Evolutionary conservation across 176 grass and related monocot genomes (phyloP).

Genomic region (Aegilops bicornis): DNA sequence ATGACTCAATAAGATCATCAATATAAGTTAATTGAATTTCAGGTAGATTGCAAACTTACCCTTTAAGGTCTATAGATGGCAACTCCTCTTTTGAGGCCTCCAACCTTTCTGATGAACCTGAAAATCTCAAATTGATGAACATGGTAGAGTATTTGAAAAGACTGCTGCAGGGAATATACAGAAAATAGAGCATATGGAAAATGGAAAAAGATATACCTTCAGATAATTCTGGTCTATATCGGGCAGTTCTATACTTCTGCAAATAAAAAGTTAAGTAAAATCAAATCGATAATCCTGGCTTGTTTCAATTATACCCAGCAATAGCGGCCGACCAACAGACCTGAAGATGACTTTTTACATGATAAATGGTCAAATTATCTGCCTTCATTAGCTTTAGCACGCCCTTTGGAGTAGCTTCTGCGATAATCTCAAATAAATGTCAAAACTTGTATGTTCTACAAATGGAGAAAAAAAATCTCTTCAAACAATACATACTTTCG

Average conservation of each 20-base stretch:
- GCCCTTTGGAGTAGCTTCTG: conserved; percentile 98
- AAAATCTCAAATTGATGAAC: conserved; percentile 25
- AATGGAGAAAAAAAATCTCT: neutral
- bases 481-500: conserved; percentile 71
- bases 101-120: conserved; percentile 63
- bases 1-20: neutral
- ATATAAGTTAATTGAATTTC: neutral
- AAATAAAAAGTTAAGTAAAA: conserved; percentile 35
- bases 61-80: conserved; percentile 73
- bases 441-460: neutral
- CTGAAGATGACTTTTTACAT: conserved; percentile 99
- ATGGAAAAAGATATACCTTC: conserved; percentile 58
- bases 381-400: conserved; percentile 99
- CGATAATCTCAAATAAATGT: conserved; percentile 31
- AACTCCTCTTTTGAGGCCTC: conserved; percentile 56
- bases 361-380: conserved; percentile 99
- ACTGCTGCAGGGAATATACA: neutral
- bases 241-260: conserved; percentile 98
- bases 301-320: neutral
- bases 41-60: conserved; percentile 43
- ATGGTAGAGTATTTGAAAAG: conserved; percentile 7
- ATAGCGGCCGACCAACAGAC: conserved; percentile 38
- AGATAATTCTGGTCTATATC: conserved; percentile 83
- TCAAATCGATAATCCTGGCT: conserved; percentile 26
- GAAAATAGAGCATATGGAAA: neutral